A percentile compares a stretch with the other conserved stretches of the same genome.
Conservation (phyloP, 2,329 filamentous ascomycete species). For the Fonsecaea pugnacius region DNA sequence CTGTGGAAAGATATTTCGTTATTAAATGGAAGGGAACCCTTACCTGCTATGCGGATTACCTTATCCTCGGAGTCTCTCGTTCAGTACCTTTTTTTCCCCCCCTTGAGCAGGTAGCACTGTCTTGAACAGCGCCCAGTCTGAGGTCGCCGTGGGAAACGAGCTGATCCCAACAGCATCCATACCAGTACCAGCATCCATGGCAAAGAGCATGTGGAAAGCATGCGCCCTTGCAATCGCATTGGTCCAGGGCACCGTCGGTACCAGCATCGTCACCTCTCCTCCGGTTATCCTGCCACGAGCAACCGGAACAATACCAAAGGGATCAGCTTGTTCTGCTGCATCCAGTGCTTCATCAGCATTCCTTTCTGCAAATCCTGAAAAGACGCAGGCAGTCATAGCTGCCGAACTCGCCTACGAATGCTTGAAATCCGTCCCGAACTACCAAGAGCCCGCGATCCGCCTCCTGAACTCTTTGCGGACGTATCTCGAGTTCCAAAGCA, state of each 20-base stretch:
- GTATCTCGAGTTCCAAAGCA: conserved; percentile 54
- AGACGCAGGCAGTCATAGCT: conserved; percentile 6
- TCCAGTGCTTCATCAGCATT: conserved; percentile 22
- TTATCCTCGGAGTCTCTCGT: not conserved
- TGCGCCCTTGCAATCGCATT: conserved; percentile 15
- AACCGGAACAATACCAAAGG: conserved; percentile 18
- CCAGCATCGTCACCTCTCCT: conserved; percentile 15
- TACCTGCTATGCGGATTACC: not conserved
- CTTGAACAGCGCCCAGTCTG: not conserved
- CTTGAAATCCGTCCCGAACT: conserved; percentile 30
- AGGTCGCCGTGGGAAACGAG: not conserved
- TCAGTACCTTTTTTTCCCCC: not conserved
- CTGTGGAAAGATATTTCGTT: not conserved
- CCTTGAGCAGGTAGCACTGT: not conserved
- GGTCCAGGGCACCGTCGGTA: not conserved
- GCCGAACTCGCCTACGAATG: conserved; percentile 34
- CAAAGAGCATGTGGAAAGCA: conserved; percentile 2
- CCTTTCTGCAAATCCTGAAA: conserved; percentile 3
- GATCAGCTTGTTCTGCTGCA: conserved; percentile 9
- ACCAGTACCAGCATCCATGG: conserved; percentile 15
- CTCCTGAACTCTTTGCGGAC: conserved; percentile 31
- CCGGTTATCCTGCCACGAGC: conserved; percentile 22
- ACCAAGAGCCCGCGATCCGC: conserved; percentile 25
- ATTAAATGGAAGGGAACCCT: not conserved
- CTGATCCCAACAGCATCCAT: not conserved